phyloP scores from a whole-genome alignment of 352 stramenopile species.

The Phytopythium delawarense region DNA sequence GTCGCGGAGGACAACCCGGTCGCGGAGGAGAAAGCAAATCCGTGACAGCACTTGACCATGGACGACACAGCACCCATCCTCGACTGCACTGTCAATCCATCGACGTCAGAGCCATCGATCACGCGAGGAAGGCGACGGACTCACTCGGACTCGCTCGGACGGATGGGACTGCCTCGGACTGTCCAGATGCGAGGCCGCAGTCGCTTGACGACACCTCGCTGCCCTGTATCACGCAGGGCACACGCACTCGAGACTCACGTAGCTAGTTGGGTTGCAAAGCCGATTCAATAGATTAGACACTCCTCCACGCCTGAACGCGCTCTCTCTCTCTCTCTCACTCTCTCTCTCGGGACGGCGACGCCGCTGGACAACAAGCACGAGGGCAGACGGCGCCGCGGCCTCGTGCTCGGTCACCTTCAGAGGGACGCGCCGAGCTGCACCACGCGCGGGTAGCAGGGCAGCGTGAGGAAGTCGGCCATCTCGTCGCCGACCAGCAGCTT shows the following conservation, averaged over 20 bases:
- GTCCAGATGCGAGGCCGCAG: no score
- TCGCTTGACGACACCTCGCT: no score
- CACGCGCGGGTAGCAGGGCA: conserved; percentile 81
- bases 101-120: no score
- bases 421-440: conserved; percentile 65
- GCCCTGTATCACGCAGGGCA: no score
- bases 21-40: background rate
- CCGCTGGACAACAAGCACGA: background rate
- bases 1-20: background rate
- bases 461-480: conserved; percentile 81
- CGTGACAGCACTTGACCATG: background rate
- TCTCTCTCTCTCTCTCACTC: background rate
- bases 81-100: background rate
- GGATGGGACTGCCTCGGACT: no score
- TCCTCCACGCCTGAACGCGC: background rate
- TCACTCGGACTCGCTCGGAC: no score
- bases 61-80: background rate
- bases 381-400: background rate
- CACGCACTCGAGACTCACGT: background rate
- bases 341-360: background rate
- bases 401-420: conserved; percentile 36
- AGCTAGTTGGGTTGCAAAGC: background rate
- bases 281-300: conserved; percentile 2
- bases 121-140: no score
- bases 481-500: conserved; percentile 70